Base-by-base conservation (phyloP, 192 early-diverging fungal genomes). In the Backusella morwellensis region DNA sequence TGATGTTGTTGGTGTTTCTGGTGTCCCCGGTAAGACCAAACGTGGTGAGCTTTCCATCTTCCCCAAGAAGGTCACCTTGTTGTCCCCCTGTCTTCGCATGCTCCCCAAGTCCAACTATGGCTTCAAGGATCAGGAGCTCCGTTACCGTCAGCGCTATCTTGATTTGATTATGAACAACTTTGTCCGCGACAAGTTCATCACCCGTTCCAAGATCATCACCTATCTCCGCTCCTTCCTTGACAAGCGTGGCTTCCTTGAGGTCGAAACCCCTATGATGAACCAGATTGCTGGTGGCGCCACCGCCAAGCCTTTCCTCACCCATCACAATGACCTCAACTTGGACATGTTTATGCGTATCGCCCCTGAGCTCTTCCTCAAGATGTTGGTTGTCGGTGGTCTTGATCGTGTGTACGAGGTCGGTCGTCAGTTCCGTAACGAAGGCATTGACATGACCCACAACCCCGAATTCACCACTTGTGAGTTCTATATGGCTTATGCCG, bases 251-350 rank as follows among this genome's bases (percentile, higher is more conserved):
- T 99, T 99, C 88, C 88, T 99, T 69, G 98, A 99, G 87, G 98
- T 99, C 67, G 98, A 99, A 83, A 99, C 98, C n/a, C 98, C 98
- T 40, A 98, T 98, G 97, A 98, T 99, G 97, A 97, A 97, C 90
- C 93, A 95, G 93, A 96, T 98, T 88, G 93, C 94, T 15, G 94
- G 94, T 81, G 97, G 98, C 73, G 97, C 98, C 66, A 97, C 97
- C n/a, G 98, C 98, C 78, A 98, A 97, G 89, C 98, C 98, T 26
- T 99, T 99, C 84, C 85, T 97, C 76, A 99, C 98, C 38, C 97
- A 98, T 84, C 98, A 99, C 92, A 99, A 99, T 85, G 97, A 99
- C 81, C 91, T 99, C 68, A 98, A 98, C 88, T 89, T 97, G 71
- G 97, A 99, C 78, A 88, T 99, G 81, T 98, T 97, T 82, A 97